Conservation (phyloP, 768 basidiomycete species). For the Kondoa subrosea region DNA sequence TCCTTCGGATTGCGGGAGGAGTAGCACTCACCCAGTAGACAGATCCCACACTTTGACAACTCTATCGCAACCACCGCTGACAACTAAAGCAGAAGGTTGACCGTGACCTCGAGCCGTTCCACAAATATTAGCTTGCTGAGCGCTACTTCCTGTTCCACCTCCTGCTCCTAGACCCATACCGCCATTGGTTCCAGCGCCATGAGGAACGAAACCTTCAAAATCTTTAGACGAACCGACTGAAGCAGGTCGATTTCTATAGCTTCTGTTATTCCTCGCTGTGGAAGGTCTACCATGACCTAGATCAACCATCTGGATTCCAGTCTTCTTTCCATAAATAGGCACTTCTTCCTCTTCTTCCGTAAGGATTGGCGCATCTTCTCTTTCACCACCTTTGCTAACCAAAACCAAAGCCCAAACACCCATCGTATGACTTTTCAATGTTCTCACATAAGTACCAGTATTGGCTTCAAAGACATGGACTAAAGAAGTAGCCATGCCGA, state of each 20-base stretch:
- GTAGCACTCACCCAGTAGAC: constrained; percentile 49
- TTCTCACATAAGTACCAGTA: constrained; percentile 57
- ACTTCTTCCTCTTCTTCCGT: constrained; percentile 2
- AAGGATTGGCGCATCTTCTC: background rate
- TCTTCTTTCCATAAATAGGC: constrained; percentile 3
- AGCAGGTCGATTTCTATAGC: background rate
- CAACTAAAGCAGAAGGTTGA: constrained; percentile 59
- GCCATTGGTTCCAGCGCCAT: background rate
- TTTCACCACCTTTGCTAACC: constrained; percentile 47
- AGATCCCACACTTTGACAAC: constrained; percentile 84
- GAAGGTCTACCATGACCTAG: background rate
- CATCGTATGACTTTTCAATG: constrained; percentile 62
- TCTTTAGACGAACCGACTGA: background rate
- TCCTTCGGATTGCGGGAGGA: background rate
- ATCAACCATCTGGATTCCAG: background rate
- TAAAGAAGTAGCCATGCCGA: constrained; percentile 68
- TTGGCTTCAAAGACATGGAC: constrained; percentile 69
- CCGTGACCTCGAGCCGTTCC: constrained; percentile 76
- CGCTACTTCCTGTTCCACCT: constrained; percentile 21
- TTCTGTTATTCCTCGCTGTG: background rate
- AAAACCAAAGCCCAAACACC: constrained; percentile 90
- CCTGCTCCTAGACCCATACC: constrained; percentile 23
- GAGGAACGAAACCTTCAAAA: constrained; percentile 11
- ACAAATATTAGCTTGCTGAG: constrained; percentile 34
- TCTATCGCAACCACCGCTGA: constrained; percentile 87